Conservation (phyloP, 2,329 filamentous ascomycete species). For the Pseudocercospora crystallina region DNA sequence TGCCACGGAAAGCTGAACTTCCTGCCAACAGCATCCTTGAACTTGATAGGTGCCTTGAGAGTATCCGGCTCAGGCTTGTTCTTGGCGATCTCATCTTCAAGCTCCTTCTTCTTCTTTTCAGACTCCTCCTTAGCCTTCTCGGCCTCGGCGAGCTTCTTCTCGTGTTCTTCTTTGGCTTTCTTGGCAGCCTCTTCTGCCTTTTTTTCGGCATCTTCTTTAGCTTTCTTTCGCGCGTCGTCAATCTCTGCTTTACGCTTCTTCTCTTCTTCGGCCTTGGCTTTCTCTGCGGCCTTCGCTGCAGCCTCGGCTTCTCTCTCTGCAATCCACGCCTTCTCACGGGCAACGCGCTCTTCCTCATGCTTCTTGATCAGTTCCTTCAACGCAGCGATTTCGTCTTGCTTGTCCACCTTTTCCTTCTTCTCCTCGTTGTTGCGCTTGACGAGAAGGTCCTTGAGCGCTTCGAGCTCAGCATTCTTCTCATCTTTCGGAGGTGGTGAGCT, state of each 20-base stretch:
- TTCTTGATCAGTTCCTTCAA: slow-evolving; percentile 43
- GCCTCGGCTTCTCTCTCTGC: slow-evolving; percentile 32
- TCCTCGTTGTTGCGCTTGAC: slow-evolving; percentile 22
- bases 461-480: slow-evolving; percentile 23
- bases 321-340: slow-evolving; percentile 29
- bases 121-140: slow-evolving; percentile 52
- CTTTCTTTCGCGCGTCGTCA: slow-evolving; percentile 45
- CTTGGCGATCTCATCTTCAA: slow-evolving; percentile 49
- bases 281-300: slow-evolving; percentile 30
- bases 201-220: slow-evolving; percentile 47
- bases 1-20: slow-evolving; percentile 93
- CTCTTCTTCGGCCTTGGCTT: slow-evolving; percentile 51
- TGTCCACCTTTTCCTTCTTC: slow-evolving; percentile 23
- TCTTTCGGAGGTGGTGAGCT: slow-evolving; percentile 27
- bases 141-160: slow-evolving; percentile 57
- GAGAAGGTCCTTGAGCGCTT: slow-evolving; percentile 25
- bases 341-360: slow-evolving; percentile 39
- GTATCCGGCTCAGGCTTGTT: slow-evolving; percentile 52
- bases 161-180: slow-evolving; percentile 43
- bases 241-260: slow-evolving; percentile 46
- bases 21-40: slow-evolving; percentile 86
- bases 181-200: slow-evolving; percentile 50
- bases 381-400: slow-evolving; percentile 29
- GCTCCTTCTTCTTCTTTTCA: slow-evolving; percentile 50
- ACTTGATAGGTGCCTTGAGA: slow-evolving; percentile 73